Base-by-base conservation (phyloP, 139 green algal genomes). In the Chlorella ohadii region DNA sequence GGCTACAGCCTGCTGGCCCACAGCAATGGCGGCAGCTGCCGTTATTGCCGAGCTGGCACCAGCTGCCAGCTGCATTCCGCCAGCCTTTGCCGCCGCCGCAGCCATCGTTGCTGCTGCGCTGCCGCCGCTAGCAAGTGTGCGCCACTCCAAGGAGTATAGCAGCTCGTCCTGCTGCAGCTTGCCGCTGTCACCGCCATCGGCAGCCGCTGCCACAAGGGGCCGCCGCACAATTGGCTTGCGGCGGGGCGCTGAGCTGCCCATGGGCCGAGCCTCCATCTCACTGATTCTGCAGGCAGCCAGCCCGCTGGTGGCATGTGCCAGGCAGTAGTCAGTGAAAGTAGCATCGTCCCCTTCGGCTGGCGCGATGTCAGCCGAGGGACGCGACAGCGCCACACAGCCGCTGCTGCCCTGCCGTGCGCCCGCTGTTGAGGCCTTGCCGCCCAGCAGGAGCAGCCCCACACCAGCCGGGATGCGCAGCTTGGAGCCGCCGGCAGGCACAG, bases 401-500 rank as follows among this genome's bases (percentile, higher is more conserved):
- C 61, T 83, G 63, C 28, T 65, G 63, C 63, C 36, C 15, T n/a
- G 17, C 34, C 4, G 17, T 6, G 80, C 4, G 28, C 6, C 7
- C 44, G 55, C 15, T 27, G 39, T 11, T 20, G 74, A 64, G 31
- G 83, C 36, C 31, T n/a, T 55, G 59, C 34, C 13, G 41, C 63
- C 72, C 12, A 90, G 28, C 36, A 76, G 41, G n/a, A 90, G 59
- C 23, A 80, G 59, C 38, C 57, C 76, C 27, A 82, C 51, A 4
- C 75, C 86, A 3, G 76, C 81, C 4, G 86, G 86, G 19, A 90
- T 70, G 31, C 83, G 83, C 55, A 90, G 82, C 44, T 51, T 19
- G 7, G 34, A 59, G 36, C 28, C 34, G 41, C 27, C 27, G 15
- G 28, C 38, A 25, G 61, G 55, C 2, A 73, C 70, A 31, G 82